These are phyloP conservation scores for Exophiala sideris DNA, from an alignment of 2,329 filamentous ascomycete species.

Conservation along the genomic window DNA sequence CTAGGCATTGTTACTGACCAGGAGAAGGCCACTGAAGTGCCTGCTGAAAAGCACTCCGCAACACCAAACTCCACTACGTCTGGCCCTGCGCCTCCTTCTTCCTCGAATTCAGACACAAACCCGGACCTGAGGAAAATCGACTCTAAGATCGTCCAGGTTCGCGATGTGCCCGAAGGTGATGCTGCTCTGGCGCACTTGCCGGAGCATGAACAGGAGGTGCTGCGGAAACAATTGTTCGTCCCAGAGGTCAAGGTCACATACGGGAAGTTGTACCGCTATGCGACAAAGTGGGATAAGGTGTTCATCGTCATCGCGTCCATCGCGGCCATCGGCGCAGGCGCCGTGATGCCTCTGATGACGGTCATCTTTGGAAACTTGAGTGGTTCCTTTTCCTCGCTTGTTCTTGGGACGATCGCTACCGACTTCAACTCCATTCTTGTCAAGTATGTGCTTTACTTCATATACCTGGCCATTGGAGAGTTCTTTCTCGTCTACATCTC, in stretches of 20 bases:
- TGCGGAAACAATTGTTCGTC: conserved; percentile 66
- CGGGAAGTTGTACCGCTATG: conserved; percentile 66
- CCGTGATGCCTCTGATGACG: conserved; percentile 75
- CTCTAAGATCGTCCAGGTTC: conserved; percentile 27
- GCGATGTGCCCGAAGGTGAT: conserved; percentile 41
- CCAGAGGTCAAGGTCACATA: conserved; percentile 64
- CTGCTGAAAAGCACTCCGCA: conserved; percentile 11
- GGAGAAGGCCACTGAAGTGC: conserved; percentile 15
- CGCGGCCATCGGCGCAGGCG: conserved; percentile 68
- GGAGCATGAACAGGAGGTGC: conserved; percentile 61
- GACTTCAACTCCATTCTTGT: conserved; percentile 61
- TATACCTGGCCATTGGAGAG: conserved; percentile 79
- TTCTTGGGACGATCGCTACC: conserved; percentile 46
- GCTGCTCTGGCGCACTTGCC: conserved; percentile 62
- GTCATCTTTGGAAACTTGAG: conserved; percentile 73
- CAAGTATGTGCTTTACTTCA: conserved; percentile 71
- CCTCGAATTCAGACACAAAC: conserved; percentile 18
- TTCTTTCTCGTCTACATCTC: conserved; percentile 74
- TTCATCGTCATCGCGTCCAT: conserved; percentile 62
- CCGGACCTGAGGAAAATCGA: conserved; percentile 26
- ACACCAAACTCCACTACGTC: conserved; percentile 13
- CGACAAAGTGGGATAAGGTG: conserved; percentile 61
- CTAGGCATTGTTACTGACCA: conserved; percentile 20
- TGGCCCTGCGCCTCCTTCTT: conserved; percentile 9
- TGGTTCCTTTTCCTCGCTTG: conserved; percentile 65